Conservation (phyloP, 495 filamentous ascomycete genomes). For the Massariosphaeria phaeospora region DNA sequence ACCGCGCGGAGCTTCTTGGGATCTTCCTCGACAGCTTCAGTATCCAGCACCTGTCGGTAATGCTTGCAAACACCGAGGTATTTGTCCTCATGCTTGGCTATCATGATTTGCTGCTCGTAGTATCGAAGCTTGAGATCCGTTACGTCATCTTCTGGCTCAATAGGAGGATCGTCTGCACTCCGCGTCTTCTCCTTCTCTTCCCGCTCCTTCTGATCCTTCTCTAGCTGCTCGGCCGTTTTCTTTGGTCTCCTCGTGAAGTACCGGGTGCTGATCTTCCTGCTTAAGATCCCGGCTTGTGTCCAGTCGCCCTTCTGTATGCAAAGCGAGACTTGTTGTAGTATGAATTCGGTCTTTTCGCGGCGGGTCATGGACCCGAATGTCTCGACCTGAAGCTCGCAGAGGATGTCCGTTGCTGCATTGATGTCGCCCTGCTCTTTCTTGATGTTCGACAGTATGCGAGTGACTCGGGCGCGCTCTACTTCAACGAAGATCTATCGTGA, state of each 20-base stretch:
- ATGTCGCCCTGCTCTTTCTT: conserved; percentile 92
- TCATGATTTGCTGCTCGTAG: conserved; percentile 91
- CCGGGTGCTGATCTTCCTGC: conserved; percentile 90
- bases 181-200: conserved; percentile 59
- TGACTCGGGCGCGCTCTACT: conserved; percentile 93
- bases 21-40: conserved; percentile 86
- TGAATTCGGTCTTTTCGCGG: conserved; percentile 97
- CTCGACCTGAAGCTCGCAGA: conserved; percentile 97
- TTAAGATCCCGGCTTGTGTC: conserved; percentile 90
- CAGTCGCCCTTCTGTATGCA: conserved; percentile 96
- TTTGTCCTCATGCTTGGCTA: conserved; percentile 94
- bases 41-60: conserved; percentile 92
- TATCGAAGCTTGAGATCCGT: conserved; percentile 94
- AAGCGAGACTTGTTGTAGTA: conserved; percentile 86
- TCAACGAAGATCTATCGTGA: conserved; percentile 88
- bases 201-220: conserved; percentile 80
- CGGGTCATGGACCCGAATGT: conserved; percentile 97
- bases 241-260: conserved; percentile 86
- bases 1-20: conserved; percentile 77
- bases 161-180: conserved; percentile 63
- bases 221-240: conserved; percentile 78
- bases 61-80: conserved; percentile 97
- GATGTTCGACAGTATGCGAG: conserved; percentile 90
- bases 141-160: conserved; percentile 79
- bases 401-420: conserved; percentile 79